These are phyloP conservation scores for Suillus weaverae DNA, from an alignment of 768 basidiomycete species.

Conservation along the genomic window DNA sequence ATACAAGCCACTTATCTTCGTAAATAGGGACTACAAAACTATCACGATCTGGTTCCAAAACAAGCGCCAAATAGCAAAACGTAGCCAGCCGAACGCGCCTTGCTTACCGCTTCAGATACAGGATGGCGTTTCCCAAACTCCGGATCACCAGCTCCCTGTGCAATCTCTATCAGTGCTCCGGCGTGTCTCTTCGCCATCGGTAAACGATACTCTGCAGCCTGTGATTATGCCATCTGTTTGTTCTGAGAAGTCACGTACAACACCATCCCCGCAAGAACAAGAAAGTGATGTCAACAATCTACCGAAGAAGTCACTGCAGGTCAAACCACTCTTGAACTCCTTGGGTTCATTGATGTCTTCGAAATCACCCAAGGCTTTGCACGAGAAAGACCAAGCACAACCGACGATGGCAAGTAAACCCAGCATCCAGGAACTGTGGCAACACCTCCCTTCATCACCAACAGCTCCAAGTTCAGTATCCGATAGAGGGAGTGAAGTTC, in stretches of 20 bases:
- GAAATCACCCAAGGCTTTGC: constrained; percentile 3
- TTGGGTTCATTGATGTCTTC: constrained; percentile 17
- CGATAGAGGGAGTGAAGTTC: neutral
- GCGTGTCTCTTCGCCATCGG: constrained; percentile 31
- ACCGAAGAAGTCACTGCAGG: constrained; percentile 11
- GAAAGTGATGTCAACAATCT: neutral
- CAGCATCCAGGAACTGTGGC: constrained; percentile 5
- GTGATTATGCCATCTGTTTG: neutral
- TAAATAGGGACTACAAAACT: constrained; percentile 42
- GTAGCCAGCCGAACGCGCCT: constrained; percentile 8
- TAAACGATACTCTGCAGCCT: neutral
- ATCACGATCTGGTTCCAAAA: constrained; percentile 84
- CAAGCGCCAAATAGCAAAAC: constrained; percentile 60
- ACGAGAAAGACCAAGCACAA: neutral
- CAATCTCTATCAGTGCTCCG: constrained; percentile 23
- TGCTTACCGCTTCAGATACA: neutral
- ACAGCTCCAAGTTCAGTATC: neutral
- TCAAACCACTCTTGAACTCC: constrained; percentile 25
- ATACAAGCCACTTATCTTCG: neutral
- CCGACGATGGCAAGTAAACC: neutral
- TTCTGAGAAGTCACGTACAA: neutral
- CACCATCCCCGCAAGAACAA: neutral
- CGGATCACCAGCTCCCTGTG: neutral
- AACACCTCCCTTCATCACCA: constrained; percentile 12
- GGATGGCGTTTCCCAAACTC: neutral